Evolutionary conservation across 805 yeast genomes (phyloP).

Genomic region (Nakazawaea wyomingensis): DNA sequence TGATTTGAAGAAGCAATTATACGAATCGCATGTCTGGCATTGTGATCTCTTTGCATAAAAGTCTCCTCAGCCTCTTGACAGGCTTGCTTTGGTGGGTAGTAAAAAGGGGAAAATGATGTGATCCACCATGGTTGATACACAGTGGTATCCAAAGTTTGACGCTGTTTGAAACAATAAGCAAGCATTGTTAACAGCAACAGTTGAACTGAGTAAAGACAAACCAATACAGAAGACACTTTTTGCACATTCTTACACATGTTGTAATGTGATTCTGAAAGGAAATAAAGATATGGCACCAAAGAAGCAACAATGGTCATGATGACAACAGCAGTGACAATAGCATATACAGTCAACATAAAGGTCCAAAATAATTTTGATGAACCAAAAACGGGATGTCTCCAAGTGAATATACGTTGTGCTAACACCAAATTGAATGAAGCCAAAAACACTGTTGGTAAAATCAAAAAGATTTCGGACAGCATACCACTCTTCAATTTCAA

Average conservation of each 20-base stretch:
- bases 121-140: constrained; percentile 78
- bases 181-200: constrained; percentile 43
- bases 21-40: constrained; percentile 45
- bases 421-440: constrained; percentile 57
- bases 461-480: constrained; percentile 49
- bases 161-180: constrained; percentile 53
- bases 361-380: constrained; percentile 44
- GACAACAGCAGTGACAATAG: constrained; percentile 50
- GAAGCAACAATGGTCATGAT: constrained; percentile 68
- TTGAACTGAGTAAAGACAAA: constrained; percentile 46
- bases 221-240: constrained; percentile 44
- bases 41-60: constrained; percentile 42
- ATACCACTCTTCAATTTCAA: constrained; percentile 44
- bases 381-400: constrained; percentile 74
- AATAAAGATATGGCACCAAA: constrained; percentile 53
- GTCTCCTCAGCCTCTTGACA: constrained; percentile 41
- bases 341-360: constrained; percentile 44
- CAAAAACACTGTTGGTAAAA: constrained; percentile 53
- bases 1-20: constrained; percentile 55
- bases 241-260: constrained; percentile 49
- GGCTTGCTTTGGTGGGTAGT: constrained; percentile 54
- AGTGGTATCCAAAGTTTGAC: constrained; percentile 41
- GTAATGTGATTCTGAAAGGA: constrained; percentile 38
- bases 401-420: constrained; percentile 69
- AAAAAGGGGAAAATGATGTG: constrained; percentile 51